Base-by-base conservation (phyloP, 148 eudicot species). In the Pouteria glomerata region DNA sequence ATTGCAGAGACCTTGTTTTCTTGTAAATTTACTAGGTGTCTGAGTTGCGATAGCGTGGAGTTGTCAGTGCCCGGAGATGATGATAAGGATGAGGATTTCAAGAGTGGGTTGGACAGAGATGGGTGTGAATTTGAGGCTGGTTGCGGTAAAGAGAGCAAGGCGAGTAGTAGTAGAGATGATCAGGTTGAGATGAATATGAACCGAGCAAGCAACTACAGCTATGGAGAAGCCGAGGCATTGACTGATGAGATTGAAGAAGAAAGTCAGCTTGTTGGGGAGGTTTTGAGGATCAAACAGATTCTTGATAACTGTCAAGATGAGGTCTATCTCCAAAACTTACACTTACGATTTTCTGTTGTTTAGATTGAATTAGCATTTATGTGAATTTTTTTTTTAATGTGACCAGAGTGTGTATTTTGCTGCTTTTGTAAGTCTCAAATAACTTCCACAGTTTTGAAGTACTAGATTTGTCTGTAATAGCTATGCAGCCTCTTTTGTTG, bases 141-240 rank as follows among this genome's bases (percentile, higher is more conserved):
- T 60, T 80, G 81, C 64, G 79, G 84, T 68, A 90, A 89, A 66
- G 96, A 82, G 66, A 92, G 96, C 82, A 92, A 90, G 75, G 90
- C 79, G 42, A 71, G 76, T 69, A 78, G 87, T 71, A 65, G 67
- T 60, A 72, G 81, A 51, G 82, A 80, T 74, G 86, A 78, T 77
- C 85, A 61, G 63, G 75, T 72, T 13, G 82, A 82, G 41, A 66
- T 57, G 77, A 82, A 76, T 63, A 61, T 75, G 81, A 81, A 86
- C 66, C 83, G 81, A 14, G 47, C 67, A 60, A 82, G 87, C 70
- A 85, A 84, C 73, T 77, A 69, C 58, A 87, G 94, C 66, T 88
- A 74, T 79, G 96, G 81, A 1, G 97, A 95, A 35, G 99, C 86
- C 37, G 97, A 95, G 87, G 96, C 93, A 68, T 77, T 95, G 73